Base-by-base conservation (phyloP, 2,329 filamentous ascomycete genomes). In the Ophiostoma fasciatum region DNA sequence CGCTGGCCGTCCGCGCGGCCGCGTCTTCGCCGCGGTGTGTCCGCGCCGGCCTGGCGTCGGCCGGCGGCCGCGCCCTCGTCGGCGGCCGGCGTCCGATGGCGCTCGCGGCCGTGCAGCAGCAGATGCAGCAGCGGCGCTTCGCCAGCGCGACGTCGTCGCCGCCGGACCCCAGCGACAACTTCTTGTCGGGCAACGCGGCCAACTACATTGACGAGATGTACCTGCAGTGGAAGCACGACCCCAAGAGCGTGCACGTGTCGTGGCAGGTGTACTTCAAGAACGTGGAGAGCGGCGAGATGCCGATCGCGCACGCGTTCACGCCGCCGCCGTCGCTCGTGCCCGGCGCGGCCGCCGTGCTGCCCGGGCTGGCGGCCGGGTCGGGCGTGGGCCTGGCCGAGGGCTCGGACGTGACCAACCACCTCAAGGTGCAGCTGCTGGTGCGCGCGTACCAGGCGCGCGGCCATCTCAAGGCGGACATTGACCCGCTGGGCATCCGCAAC, bases 201-300 rank as follows among this genome's bases (percentile, higher is more conserved):
- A 94, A 93, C 66, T 98, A 98, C 65, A 84, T 98, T 57, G 90
- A 98, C 60, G 90, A 94, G 68, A 98, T 98, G 90, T 98, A 98
- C 63, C 68, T 94, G 66, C 78, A 87, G 57, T 98, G 90, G 90
- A 94, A 88, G 63, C 69, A 82, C 46, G 85, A 98, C 51, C 87
- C 90, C 35, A 72, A 76, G 51, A 94, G 83, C 55, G 90, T 98
- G 41, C 90, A 98, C 62, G 71, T 94, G 51, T 98, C 90, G 58
- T 98, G 90, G 90, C 88, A 94, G 65, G 78, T 92, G 56, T 98
- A 98, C 72, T 98, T 98, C 73, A 83, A 78, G 65, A 98, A 98
- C 65, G 94, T 98, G 82, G 90, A 98, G 68, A 82, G 76, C 47
- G 90, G 90, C 58, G 82, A 90, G 53, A 96, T 98, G 84, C 88